These are phyloP conservation scores for Scedosporium boydii DNA, from an alignment of 2,329 filamentous ascomycete genomes.

Conservation along the genomic window DNA sequence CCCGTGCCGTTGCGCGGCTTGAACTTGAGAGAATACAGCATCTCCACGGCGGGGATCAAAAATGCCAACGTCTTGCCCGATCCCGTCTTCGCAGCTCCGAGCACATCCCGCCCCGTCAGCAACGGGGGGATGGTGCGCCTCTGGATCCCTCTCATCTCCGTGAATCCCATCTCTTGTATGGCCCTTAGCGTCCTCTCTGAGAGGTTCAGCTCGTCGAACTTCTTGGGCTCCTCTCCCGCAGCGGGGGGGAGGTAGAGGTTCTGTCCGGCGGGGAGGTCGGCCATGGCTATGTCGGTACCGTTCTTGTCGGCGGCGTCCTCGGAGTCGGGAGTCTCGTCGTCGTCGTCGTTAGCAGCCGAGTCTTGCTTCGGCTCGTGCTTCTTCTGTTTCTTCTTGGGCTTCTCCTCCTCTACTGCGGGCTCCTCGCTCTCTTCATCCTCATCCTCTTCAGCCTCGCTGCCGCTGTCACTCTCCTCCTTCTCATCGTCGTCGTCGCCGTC, in stretches of 20 bases:
- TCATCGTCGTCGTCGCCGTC: constrained; percentile 13
- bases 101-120: constrained; percentile 80
- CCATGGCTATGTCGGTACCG: constrained; percentile 7
- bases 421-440: constrained; percentile 12
- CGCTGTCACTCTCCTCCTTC: background rate
- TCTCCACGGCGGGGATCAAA: constrained; percentile 87
- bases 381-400: constrained; percentile 7
- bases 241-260: constrained; percentile 43
- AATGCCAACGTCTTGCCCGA: constrained; percentile 95
- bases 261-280: constrained; percentile 25
- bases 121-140: constrained; percentile 76
- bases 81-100: constrained; percentile 92
- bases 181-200: constrained; percentile 84
- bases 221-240: constrained; percentile 52
- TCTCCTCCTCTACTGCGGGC: constrained; percentile 11
- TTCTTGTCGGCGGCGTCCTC: constrained; percentile 14
- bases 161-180: constrained; percentile 84
- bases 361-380: constrained; percentile 12
- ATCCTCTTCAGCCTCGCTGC: background rate
- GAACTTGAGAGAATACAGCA: constrained; percentile 81
- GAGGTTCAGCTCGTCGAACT: constrained; percentile 74
- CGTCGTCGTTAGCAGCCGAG: constrained; percentile 9
- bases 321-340: constrained; percentile 10
- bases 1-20: constrained; percentile 92
- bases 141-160: constrained; percentile 94